Base-by-base conservation (phyloP, 768 basidiomycete genomes). In the Trametes gibbosa region DNA sequence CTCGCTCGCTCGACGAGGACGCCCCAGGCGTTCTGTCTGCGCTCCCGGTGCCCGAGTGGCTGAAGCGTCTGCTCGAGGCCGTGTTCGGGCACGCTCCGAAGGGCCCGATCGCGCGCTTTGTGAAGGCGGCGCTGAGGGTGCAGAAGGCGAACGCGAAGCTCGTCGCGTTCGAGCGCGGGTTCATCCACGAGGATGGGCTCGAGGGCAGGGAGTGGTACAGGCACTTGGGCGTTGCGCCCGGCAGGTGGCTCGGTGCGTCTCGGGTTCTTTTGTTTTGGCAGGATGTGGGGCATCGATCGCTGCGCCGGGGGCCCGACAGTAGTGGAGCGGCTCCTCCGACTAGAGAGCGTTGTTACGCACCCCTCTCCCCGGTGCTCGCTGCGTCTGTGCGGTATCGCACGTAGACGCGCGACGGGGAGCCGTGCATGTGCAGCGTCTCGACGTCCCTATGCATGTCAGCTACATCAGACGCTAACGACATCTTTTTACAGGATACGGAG, bases 211-310 rank as follows among this genome's bases (percentile, higher is more conserved):
- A 91, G 69, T 95, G 93, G 93, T 95, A 89, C 70, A 84, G 77
- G 67, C 89, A 94, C 72, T 77, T 93, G 19, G 92, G 81, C 39
- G 90, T 93, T 37, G 91, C 93, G 3, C 93, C 94, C 24, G 93
- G 92, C 39, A 86, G 89, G 71, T 87, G 87, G 84, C 83, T 88
- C 42, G 87, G 89, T 89, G 64, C 64, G 80, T 73, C 13, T 17
- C 34, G 64, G 80, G 73, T 19, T n/a, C 34, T 54, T 9, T 4
- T n/a, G 3, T n/a, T n/a, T n/a, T n/a, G n/a, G n/a, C n/a, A n/a
- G n/a, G n/a, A n/a, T n/a, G n/a, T n/a, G n/a, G n/a, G n/a, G n/a
- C n/a, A n/a, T n/a, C n/a, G n/a, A n/a, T n/a, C n/a, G n/a, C n/a
- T n/a, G n/a, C n/a, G n/a, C n/a, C n/a, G n/a, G n/a, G n/a, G n/a